Percentiles rank a stretch among this genome's conserved stretches.
Conservation (phyloP, 2,329 filamentous ascomycete species). For the Dactylonectria macrodidyma region DNA sequence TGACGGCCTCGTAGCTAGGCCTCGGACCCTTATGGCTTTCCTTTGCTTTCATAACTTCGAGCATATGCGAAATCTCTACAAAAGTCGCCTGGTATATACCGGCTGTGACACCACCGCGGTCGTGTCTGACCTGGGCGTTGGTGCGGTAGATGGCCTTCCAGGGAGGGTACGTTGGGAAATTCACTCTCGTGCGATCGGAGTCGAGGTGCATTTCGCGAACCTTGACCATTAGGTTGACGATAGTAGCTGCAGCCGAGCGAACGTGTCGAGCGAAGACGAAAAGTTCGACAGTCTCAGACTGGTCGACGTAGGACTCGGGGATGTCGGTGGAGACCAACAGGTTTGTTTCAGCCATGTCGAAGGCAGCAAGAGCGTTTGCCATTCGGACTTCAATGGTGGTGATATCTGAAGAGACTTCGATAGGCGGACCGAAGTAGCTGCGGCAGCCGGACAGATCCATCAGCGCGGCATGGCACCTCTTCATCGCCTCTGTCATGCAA, state of each 20-base stretch:
- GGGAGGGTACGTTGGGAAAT: slow-evolving; percentile 69
- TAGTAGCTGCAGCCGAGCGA: slow-evolving; percentile 64
- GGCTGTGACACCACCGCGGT: slow-evolving; percentile 71
- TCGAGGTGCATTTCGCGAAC: slow-evolving; percentile 63
- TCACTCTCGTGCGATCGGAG: slow-evolving; percentile 58
- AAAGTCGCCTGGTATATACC: slow-evolving; percentile 65
- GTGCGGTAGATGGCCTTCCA: slow-evolving; percentile 67
- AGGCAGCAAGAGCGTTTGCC: slow-evolving; percentile 59
- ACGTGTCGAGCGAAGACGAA: slow-evolving; percentile 70
- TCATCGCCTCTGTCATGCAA: slow-evolving; percentile 61
- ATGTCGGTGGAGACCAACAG: slow-evolving; percentile 62
- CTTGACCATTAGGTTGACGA: slow-evolving; percentile 63
- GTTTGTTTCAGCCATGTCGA: slow-evolving; percentile 62
- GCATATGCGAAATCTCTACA: slow-evolving; percentile 58
- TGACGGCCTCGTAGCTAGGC: slow-evolving; percentile 40
- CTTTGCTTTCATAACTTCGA: slow-evolving; percentile 59
- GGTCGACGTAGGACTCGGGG: slow-evolving; percentile 61
- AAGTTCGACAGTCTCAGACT: slow-evolving; percentile 65
- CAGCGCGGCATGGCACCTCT: slow-evolving; percentile 65
- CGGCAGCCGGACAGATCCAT: slow-evolving; percentile 69
- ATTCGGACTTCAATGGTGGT: slow-evolving; percentile 57
- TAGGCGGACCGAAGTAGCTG: slow-evolving; percentile 61
- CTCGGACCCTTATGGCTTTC: slow-evolving; percentile 49
- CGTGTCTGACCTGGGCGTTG: slow-evolving; percentile 71
- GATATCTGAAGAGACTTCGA: slow-evolving; percentile 60